A percentile compares a stretch with the other conserved stretches of the same genome.
Conservation (phyloP, 495 filamentous ascomycete genomes). For the Filosporella fistucella region DNA sequence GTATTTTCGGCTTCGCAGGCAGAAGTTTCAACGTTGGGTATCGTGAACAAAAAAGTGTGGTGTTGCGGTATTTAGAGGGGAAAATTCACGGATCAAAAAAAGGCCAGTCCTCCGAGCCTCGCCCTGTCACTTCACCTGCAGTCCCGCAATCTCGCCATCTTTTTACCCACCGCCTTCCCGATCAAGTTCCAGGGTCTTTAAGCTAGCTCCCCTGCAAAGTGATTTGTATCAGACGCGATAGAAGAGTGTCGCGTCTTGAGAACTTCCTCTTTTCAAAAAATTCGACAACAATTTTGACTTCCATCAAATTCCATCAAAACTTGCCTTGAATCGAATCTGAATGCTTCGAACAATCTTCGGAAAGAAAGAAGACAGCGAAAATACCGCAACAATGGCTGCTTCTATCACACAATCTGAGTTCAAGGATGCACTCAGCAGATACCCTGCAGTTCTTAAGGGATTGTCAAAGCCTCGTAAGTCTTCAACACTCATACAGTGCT, state of each 20-base stretch:
- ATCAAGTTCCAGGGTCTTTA: no score
- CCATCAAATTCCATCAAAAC: background rate
- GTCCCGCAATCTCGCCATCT: no score
- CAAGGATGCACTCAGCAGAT: slow-evolving; percentile 20
- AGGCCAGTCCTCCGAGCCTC: no score
- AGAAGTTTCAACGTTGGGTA: no score
- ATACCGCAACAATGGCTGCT: slow-evolving; percentile 10
- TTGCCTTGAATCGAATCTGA: background rate
- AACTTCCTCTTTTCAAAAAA: slow-evolving; percentile 3
- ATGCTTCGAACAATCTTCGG: slow-evolving; percentile 13
- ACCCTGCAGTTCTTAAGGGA: slow-evolving; percentile 17
- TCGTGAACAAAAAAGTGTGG: no score
- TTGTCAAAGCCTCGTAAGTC: slow-evolving; percentile 15
- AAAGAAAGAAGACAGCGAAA: slow-evolving; percentile 2
- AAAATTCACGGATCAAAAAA: no score
- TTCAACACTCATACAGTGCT: background rate
- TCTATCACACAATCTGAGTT: slow-evolving; percentile 16
- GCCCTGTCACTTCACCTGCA: no score
- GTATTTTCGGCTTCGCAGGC: no score
- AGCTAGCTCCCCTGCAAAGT: no score
- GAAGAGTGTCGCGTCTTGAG: slow-evolving; percentile 3
- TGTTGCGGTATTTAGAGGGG: no score
- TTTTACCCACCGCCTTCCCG: no score
- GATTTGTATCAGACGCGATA: no score
- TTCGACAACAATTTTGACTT: slow-evolving; percentile 10